These are phyloP conservation scores for Fusarium brevicatenulatum DNA, from an alignment of 2,329 filamentous ascomycete genomes.

Conservation along the genomic window DNA sequence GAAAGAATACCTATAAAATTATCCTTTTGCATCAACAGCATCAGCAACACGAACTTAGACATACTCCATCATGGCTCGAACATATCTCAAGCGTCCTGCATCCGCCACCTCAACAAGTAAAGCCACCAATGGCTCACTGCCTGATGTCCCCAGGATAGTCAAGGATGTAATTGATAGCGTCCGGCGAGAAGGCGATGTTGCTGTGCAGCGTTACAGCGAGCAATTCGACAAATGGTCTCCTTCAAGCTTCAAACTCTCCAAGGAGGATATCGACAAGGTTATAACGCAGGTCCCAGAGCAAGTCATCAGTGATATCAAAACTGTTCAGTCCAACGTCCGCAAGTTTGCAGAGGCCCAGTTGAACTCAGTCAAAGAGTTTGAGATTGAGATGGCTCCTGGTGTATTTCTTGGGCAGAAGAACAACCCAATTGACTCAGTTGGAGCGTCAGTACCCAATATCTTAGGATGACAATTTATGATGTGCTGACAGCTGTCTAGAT, in stretches of 20 bases:
- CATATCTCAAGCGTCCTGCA: not conserved
- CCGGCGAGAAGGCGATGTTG: not conserved
- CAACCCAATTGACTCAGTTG: not conserved
- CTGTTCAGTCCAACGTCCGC: not conserved
- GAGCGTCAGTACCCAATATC: not conserved
- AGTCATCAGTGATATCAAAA: not conserved
- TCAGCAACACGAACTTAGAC: not conserved
- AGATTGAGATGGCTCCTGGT: not conserved
- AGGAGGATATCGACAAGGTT: not conserved
- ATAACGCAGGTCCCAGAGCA: not conserved
- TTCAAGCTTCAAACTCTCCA: not conserved
- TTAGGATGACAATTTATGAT: too few species aligned
- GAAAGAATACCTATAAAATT: fast-evolving
- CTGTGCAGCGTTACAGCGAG: not conserved
- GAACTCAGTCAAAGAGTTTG: not conserved
- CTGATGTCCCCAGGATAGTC: not conserved
- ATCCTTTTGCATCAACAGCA: not conserved
- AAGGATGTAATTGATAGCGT: not conserved
- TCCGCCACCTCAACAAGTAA: not conserved
- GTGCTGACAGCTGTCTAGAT: not conserved
- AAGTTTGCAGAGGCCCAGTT: not conserved
- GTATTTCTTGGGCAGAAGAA: conserved; percentile 3
- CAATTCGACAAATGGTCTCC: conserved; percentile 3
- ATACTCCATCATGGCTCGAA: not conserved
- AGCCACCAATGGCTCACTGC: not conserved